Evolutionary conservation across 2,329 filamentous ascomycete species (phyloP), one percentile per base, ranked within the genome.

Genomic region (Colletotrichum scovillei): DNA sequence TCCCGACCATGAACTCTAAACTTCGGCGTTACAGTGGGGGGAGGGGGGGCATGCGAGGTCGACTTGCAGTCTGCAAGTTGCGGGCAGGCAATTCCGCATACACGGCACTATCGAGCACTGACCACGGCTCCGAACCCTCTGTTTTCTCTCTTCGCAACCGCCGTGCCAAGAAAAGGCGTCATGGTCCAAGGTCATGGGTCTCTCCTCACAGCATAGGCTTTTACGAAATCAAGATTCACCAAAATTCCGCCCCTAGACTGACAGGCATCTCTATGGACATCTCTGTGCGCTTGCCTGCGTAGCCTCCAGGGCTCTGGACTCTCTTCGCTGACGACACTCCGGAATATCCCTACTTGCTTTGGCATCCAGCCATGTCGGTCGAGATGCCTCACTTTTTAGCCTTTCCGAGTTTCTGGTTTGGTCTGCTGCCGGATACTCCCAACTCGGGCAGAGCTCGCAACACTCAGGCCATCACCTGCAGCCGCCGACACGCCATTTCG

Each of bases 81-180:
- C 30, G 67, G 67, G 71, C 67, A 65, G 67, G 67, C 70, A 70
- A 71, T 60, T 64, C 55, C 56, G 67, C 60, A 56, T 62, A 70
- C 24, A 52, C 70, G 67, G 70, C 60, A 58, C 32, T 9, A 32
- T 22, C 8, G 12, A 32, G 67, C 70, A 73, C 62, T 70, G 60
- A 66, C 67, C 70, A 73, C 70, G 19, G 16, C 42, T 49, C 42
- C 42, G 42, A 49, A 22, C 19, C 42, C 42, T 49, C 16, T 22
- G 19, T 22, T 49, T 9, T 22, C 60, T 56, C 64, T 55, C 49
- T 42, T 49, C 24, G 38, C 56, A 49, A 28, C 60, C 55, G 46
- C 67, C 57, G 60, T 60, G 67, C 59, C 66, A 69, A 56, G 66
- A 42, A 58, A 38, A 62, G 24, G n/a, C 24, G 30, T 52, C 30